Percentiles rank a stretch among this genome's conserved stretches.
phyloP scores from a whole-genome alignment of 345 rosid species.

The Lepidium sativum region DNA sequence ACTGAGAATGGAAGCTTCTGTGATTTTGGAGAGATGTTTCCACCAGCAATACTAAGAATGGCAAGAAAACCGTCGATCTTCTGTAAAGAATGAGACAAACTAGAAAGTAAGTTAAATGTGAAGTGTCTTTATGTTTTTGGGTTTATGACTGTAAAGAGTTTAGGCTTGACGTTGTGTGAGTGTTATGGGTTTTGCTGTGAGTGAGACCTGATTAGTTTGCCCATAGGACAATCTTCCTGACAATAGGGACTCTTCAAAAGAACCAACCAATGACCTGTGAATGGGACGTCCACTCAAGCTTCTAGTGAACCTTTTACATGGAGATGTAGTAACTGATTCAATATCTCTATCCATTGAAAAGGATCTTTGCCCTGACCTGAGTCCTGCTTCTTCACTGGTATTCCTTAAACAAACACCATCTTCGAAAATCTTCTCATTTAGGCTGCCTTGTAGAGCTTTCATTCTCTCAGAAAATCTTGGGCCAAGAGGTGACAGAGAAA shows the following conservation, averaged over 20 bases:
- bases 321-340: too few relatives aligned
- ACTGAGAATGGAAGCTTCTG: constrained; percentile 94
- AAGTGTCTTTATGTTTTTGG: too few relatives aligned
- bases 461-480: constrained; percentile 55
- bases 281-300: constrained; percentile 59
- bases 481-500: constrained; percentile 77
- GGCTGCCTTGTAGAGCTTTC: constrained; percentile 25
- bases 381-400: constrained; percentile 30
- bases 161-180: neutral
- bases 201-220: constrained; percentile 48
- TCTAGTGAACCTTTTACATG: constrained; percentile 38
- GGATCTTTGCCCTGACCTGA: constrained; percentile 31
- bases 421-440: constrained; percentile 22
- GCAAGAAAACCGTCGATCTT: constrained; percentile 90
- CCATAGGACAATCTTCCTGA: constrained; percentile 69
- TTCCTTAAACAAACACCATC: constrained; percentile 22
- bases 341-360: too few relatives aligned
- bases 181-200: neutral
- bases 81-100: constrained; percentile 27
- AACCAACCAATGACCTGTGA: constrained; percentile 83
- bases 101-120: neutral
- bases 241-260: constrained; percentile 88
- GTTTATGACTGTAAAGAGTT: too few relatives aligned
- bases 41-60: constrained; percentile 84
- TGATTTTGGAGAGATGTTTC: constrained; percentile 74